Evolutionary conservation across 1,284 basidiomycete genomes (phyloP).

Genomic region (Trametes pubescens): DNA sequence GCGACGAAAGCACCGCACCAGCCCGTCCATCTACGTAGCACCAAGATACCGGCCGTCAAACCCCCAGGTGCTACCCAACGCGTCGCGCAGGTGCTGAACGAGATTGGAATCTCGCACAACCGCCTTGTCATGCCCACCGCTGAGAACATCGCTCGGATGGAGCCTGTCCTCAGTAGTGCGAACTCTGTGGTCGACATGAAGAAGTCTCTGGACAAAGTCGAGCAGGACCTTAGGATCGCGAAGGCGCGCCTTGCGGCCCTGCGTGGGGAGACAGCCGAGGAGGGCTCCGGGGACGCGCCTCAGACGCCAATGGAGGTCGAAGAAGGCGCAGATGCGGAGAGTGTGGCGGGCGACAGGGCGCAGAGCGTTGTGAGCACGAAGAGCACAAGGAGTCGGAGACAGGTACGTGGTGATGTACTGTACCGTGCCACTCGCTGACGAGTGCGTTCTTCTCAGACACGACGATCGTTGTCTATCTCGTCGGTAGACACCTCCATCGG

Average conservation of each 20-base stretch:
- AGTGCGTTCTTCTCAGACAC: conserved; percentile 47
- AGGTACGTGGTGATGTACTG: conserved; percentile 49
- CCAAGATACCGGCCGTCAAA: conserved; percentile 83
- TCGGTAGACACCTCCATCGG: conserved; percentile 41
- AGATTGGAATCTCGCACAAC: conserved; percentile 77
- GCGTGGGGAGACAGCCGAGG: conserved; percentile 52
- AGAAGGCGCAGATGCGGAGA: conserved; percentile 43
- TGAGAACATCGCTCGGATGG: conserved; percentile 77
- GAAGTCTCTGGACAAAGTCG: conserved; percentile 84
- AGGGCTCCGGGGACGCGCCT: conserved; percentile 42
- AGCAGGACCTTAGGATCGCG: conserved; percentile 81
- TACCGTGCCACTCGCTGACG: conserved; percentile 6
- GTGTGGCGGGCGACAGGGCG: conserved; percentile 59
- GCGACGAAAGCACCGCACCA: conserved; percentile 80
- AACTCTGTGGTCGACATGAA: conserved; percentile 85
- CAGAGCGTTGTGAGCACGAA: conserved; percentile 72
- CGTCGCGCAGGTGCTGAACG: conserved; percentile 76
- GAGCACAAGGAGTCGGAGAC: conserved; percentile 65
- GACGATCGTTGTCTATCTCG: conserved; percentile 55
- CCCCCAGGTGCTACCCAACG: conserved; percentile 69
- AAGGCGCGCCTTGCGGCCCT: conserved; percentile 69
- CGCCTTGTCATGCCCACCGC: conserved; percentile 92
- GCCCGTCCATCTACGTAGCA: conserved; percentile 82
- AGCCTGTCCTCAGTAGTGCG: conserved; percentile 76
- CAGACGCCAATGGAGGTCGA: conserved; percentile 45